Evolutionary conservation across 441 rosid species (phyloP), one percentile per base, ranked within the genome.

Genomic region (Omphalea diandra): DNA sequence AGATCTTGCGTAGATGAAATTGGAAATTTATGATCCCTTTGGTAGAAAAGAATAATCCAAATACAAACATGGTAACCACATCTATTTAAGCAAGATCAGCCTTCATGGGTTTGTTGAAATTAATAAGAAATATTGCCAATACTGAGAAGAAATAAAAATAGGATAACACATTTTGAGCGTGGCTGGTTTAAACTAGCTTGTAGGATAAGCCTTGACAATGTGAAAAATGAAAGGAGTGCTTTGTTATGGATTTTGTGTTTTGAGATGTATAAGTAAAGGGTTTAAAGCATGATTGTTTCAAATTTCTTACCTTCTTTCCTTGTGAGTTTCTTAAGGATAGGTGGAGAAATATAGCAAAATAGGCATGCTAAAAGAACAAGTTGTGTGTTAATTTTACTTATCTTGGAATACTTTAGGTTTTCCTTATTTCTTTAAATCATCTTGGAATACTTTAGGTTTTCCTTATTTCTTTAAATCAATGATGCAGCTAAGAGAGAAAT

Each of bases 401-500:
- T 20, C 68, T 65, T 55, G 61, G 44, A 15, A 32, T 73, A 50
- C 35, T 56, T 1, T 56, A 31, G 35, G 47, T 59, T 47, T 44
- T 67, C 20, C 60, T 58, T 29, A 58, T 72, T 61, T 58, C 22
- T 20, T 49, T 40, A 41, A 20, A 29, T 43, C 47, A 73, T 86
- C 90, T 67, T 91, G 95, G 97, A 84, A 80, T 72, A 86, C 84
- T 62, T n/a, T n/a, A 31, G 35, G 47, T 59, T 47, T 44, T 67
- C 20, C 60, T 58, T 29, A 58, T 72, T 61, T 58, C 22, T 20
- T 49, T 40, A 41, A 20, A 29, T 43, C 47, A 41, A 41, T 73
- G 46, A 43, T 82, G 83, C 87, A 88, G 98, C 84, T 80, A 76
- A 80, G 95, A 75, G 92, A 91, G 80, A 88, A 82, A 73, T 86